Evolutionary conservation across 345 rosid species (phyloP).

Genomic region (Eucalyptus cloeziana): DNA sequence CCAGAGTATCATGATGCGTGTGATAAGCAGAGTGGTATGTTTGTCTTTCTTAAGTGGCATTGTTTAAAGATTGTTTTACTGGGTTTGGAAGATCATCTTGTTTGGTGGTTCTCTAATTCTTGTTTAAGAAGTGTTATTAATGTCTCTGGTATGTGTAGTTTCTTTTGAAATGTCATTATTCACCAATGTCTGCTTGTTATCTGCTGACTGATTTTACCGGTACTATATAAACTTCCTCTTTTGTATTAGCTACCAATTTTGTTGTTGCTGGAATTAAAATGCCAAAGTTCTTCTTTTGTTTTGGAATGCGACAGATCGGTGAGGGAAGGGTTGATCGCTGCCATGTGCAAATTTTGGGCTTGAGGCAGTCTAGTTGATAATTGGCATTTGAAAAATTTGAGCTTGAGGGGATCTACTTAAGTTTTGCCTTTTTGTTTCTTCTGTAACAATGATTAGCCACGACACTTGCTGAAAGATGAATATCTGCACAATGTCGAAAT

Average conservation of each 20-base stretch:
- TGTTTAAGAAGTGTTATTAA: background rate
- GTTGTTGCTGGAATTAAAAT: background rate
- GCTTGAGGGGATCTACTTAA: background rate
- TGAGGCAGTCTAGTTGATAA: background rate
- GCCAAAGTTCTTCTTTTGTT: background rate
- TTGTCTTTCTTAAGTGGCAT: background rate
- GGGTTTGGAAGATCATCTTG: background rate
- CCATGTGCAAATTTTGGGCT: background rate
- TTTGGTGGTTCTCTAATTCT: background rate
- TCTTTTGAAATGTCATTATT: background rate
- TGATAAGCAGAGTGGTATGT: conserved; percentile 37
- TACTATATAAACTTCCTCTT: background rate
- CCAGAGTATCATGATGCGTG: conserved; percentile 36
- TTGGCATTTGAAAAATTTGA: background rate
- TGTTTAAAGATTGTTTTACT: background rate
- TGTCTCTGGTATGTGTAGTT: background rate
- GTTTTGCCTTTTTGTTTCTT: background rate
- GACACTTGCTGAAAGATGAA: background rate
- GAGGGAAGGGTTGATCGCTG: background rate
- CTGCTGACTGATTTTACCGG: background rate
- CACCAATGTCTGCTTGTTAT: background rate
- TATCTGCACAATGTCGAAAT: background rate
- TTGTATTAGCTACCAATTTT: background rate
- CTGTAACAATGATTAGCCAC: background rate
- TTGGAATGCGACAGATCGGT: background rate